Evolutionary conservation across 495 filamentous ascomycete genomes (phyloP).

Genomic region (Penicillium silybi): DNA sequence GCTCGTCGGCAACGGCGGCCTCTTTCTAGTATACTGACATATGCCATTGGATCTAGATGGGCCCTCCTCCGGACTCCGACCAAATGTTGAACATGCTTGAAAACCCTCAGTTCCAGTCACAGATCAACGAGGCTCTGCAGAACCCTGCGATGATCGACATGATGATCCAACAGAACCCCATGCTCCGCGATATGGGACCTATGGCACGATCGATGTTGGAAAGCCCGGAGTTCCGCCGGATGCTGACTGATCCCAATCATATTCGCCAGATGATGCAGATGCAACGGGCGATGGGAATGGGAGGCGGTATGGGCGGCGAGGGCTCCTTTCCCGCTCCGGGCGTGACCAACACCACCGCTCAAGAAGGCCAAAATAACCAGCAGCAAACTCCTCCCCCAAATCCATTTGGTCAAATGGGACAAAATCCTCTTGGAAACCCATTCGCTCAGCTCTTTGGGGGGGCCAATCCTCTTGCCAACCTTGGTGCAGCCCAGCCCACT

Average conservation of each 20-base stretch:
- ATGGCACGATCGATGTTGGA: conserved; percentile 78
- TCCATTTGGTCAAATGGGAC: conserved; percentile 31
- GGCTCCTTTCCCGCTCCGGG: conserved; percentile 83
- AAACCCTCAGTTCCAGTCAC: conserved; percentile 76
- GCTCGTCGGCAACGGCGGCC: background rate
- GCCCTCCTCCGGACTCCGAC: conserved; percentile 75
- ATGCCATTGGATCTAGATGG: conserved; percentile 61
- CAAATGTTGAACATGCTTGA: conserved; percentile 78
- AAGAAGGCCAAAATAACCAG: conserved; percentile 37
- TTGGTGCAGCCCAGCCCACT: conserved; percentile 21
- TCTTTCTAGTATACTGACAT: conserved; percentile 17
- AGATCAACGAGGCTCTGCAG: conserved; percentile 88
- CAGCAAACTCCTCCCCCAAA: conserved; percentile 37
- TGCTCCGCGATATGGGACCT: conserved; percentile 78
- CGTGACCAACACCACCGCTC: conserved; percentile 66
- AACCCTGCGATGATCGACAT: conserved; percentile 90
- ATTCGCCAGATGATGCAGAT: conserved; percentile 76
- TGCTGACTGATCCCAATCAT: conserved; percentile 91
- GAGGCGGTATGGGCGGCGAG: conserved; percentile 43
- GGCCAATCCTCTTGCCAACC: conserved; percentile 29
- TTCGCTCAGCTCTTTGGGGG: conserved; percentile 66
- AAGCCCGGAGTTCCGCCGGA: conserved; percentile 79
- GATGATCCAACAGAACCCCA: conserved; percentile 85
- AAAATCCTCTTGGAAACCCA: conserved; percentile 54
- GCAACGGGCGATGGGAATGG: conserved; percentile 63